phyloP scores from a whole-genome alignment of 352 stramenopile genomes.

The Pythium insidiosum region DNA sequence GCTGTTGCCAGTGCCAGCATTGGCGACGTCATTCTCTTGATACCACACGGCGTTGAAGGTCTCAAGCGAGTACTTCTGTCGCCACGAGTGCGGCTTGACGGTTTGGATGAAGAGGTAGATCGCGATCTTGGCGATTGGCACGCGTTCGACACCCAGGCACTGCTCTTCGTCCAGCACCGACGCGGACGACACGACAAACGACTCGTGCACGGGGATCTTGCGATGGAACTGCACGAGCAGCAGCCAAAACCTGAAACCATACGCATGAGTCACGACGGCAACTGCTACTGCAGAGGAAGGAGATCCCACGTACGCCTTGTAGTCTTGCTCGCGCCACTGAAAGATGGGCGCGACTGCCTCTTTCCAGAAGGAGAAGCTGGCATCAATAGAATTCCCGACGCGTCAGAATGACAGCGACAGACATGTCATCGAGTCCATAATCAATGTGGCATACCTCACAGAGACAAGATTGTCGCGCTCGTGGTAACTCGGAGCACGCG shows the following conservation, averaged over 20 bases:
- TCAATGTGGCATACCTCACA: conserved; percentile 12
- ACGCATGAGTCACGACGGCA: not conserved
- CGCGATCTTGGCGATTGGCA: conserved; percentile 70
- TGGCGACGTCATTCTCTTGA: conserved; percentile 45
- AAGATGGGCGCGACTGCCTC: conserved; percentile 51
- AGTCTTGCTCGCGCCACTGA: conserved; percentile 77
- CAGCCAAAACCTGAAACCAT: conserved; percentile 54
- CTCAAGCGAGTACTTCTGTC: conserved; percentile 65
- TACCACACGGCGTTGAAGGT: conserved; percentile 80
- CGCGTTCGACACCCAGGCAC: conserved; percentile 33
- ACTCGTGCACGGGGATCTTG: conserved; percentile 39
- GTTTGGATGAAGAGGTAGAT: conserved; percentile 80
- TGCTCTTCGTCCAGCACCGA: conserved; percentile 42
- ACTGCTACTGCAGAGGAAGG: not conserved
- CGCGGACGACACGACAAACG: conserved; percentile 7
- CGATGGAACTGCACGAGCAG: conserved; percentile 71
- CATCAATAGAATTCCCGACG: not conserved
- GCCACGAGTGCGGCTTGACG: conserved; percentile 69
- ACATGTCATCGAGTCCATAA: too few relatives aligned
- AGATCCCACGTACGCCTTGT: conserved; percentile 28
- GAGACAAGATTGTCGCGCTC: conserved; percentile 57
- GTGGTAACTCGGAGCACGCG: conserved; percentile 13
- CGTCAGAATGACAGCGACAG: too few relatives aligned
- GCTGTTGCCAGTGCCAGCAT: not conserved
- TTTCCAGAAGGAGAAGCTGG: conserved; percentile 54